These are phyloP conservation scores for Gardenia jasminoides DNA, from an alignment of 257 asterid species.

Conservation along the genomic window DNA sequence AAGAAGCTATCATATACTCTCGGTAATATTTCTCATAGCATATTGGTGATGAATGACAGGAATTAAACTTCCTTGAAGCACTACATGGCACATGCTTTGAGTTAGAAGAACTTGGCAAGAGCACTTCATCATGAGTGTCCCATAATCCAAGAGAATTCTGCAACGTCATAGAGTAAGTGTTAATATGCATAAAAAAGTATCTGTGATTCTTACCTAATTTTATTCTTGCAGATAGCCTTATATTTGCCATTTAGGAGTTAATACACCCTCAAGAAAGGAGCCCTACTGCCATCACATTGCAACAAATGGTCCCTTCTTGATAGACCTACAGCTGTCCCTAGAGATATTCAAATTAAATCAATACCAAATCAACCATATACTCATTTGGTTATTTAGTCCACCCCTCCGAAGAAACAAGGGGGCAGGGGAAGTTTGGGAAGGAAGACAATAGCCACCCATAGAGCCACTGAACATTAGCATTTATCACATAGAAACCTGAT, in stretches of 20 bases:
- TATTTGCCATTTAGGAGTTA: constrained; percentile 1
- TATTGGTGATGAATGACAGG: constrained; percentile 74
- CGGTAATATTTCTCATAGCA: constrained; percentile 86
- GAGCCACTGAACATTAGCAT: constrained; percentile 2
- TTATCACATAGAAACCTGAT: constrained; percentile 48
- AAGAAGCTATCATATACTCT: constrained; percentile 76
- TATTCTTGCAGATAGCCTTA: not conserved
- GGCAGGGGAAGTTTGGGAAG: not conserved
- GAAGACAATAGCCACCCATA: not conserved
- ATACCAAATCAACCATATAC: not conserved
- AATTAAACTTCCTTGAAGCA: constrained; percentile 47
- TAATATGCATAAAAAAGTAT: constrained; percentile 1
- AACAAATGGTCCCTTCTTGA: not conserved
- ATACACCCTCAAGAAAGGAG: not conserved
- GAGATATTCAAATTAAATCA: not conserved
- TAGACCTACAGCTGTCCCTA: not conserved
- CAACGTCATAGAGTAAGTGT: constrained; percentile 19
- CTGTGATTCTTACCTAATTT: not conserved
- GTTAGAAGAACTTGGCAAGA: constrained; percentile 34
- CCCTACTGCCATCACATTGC: not conserved
- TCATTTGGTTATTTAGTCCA: not conserved
- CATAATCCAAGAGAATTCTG: constrained; percentile 58
- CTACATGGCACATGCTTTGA: constrained; percentile 27
- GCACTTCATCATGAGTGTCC: constrained; percentile 47
- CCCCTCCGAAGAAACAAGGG: not conserved